These are phyloP conservation scores for Cenchrus fungigraminus DNA, from an alignment of 176 grass and related monocot genomes.

Conservation along the genomic window DNA sequence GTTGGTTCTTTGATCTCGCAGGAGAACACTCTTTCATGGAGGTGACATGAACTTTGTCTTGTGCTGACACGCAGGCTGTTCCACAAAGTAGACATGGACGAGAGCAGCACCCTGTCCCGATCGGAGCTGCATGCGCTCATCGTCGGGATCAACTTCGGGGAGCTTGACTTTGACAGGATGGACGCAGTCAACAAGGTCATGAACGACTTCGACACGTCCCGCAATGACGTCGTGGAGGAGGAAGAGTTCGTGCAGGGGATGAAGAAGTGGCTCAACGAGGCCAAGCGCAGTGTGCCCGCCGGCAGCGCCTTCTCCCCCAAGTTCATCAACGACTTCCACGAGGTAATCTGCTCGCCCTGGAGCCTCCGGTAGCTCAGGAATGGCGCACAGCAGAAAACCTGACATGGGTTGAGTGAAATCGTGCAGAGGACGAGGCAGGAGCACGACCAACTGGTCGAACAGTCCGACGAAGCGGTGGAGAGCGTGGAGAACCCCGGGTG, in stretches of 20 bases:
- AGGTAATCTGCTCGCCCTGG: slow-evolving; percentile 41
- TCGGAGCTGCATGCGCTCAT: slow-evolving; percentile 74
- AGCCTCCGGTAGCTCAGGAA: neutral
- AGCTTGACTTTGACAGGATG: slow-evolving; percentile 59
- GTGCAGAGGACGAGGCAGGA: slow-evolving; percentile 78
- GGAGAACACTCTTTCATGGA: slow-evolving; percentile 10
- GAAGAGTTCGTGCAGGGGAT: slow-evolving; percentile 72
- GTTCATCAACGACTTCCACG: slow-evolving; percentile 67
- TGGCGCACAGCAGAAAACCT: neutral
- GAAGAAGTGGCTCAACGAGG: slow-evolving; percentile 68
- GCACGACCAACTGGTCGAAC: slow-evolving; percentile 55
- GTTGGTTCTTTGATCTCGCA: neutral
- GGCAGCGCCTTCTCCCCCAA: slow-evolving; percentile 50
- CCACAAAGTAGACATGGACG: slow-evolving; percentile 63
- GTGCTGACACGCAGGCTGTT: slow-evolving; percentile 66
- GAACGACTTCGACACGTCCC: slow-evolving; percentile 70
- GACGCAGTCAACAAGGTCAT: slow-evolving; percentile 62
- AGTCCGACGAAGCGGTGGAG: slow-evolving; percentile 74
- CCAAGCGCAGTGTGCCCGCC: slow-evolving; percentile 36
- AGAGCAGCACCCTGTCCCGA: slow-evolving; percentile 44
- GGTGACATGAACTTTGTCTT: slow-evolving; percentile 21
- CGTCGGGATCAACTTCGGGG: slow-evolving; percentile 66
- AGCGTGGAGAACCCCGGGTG: slow-evolving; percentile 58
- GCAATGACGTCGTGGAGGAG: slow-evolving; percentile 54
- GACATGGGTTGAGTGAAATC: neutral